Base-by-base conservation (phyloP, 768 basidiomycete genomes). In the Leccinum disarticulatum region DNA sequence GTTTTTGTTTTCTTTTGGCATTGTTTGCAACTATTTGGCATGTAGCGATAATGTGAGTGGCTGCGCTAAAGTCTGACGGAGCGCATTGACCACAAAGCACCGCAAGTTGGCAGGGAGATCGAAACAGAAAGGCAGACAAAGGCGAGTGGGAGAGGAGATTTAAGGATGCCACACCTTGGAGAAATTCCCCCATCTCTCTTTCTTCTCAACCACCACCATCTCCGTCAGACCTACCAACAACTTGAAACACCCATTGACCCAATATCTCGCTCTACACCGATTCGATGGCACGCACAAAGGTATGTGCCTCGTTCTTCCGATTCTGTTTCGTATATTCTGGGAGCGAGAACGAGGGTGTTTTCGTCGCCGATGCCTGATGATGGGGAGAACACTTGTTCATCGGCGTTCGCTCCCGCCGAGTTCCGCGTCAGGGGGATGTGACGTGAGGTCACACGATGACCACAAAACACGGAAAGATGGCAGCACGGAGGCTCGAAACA, bases 261-360 rank as follows among this genome's bases (percentile, higher is more conserved):
- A 27, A 46, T 51, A 55, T 50, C 55, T 25, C 28, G 9, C 15
- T 46, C 48, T 6, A 48, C 38, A 57, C 53, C 43, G 52, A 62
- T 61, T 56, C 75, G 79, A 90, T 88, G 87, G 87, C 87, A 64
- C 87, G 87, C 62, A 89, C 87, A 53, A 90, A 90, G 71, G 71
- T 70, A 56, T 28, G 72, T 4, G 8, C 30, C 35, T 7, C 33
- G 11, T 19, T 22, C 51, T 51, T 61, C 33, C 13, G 22, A 54
- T 28, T 1, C 22, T 35, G 8, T 52, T 55, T 54, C 43, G 28
- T 53, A 25, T 57, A 43, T 55, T 50, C 43, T 56, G 22, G n/a
- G 33, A 55, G 52, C 41, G 55, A 17, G 49, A 28, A 19, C 4
- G 59, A 28, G 17, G 31, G 52, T 35, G 35, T 33, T 30, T 22